Conservation (phyloP, 208 protist genomes). For the Acanthamoeba healyi region DNA sequence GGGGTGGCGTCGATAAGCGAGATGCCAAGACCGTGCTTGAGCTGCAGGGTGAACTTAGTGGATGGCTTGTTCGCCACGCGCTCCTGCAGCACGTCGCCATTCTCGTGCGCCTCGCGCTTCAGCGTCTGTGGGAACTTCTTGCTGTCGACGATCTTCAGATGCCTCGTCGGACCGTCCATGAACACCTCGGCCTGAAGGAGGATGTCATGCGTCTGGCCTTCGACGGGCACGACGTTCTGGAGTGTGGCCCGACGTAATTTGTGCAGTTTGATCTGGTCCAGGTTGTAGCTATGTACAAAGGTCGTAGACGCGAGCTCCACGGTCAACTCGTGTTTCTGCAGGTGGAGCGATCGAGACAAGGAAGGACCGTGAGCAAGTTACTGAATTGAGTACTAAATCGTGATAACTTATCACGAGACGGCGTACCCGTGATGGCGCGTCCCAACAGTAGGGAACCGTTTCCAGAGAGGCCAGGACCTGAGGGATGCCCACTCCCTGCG, state of each 20-base stretch:
- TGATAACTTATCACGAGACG: no score
- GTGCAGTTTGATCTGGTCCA: constrained; percentile 68
- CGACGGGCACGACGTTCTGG: neutral
- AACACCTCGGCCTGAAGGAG: constrained; percentile 55
- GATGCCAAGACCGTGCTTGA: constrained; percentile 68
- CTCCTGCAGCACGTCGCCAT: constrained; percentile 21
- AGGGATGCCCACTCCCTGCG: neutral
- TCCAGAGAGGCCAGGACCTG: constrained; percentile 23
- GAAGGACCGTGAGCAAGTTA: neutral
- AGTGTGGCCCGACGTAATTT: neutral
- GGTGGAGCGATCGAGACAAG: neutral
- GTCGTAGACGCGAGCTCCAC: constrained; percentile 31
- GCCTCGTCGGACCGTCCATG: constrained; percentile 60
- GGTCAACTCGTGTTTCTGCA: constrained; percentile 62
- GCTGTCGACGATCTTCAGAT: constrained; percentile 52
- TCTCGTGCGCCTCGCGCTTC: constrained; percentile 25
- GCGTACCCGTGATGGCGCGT: constrained; percentile 54
- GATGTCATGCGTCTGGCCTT: neutral
- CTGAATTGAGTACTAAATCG: neutral
- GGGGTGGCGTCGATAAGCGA: constrained; percentile 68
- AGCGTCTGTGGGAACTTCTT: constrained; percentile 52
- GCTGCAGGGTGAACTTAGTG: constrained; percentile 50
- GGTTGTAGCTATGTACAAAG: constrained; percentile 55
- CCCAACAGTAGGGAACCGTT: constrained; percentile 68
- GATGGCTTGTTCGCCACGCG: constrained; percentile 27